phyloP scores from a whole-genome alignment of 371 early-diverging fungal species.

The Apophysomyces ossiformis region DNA sequence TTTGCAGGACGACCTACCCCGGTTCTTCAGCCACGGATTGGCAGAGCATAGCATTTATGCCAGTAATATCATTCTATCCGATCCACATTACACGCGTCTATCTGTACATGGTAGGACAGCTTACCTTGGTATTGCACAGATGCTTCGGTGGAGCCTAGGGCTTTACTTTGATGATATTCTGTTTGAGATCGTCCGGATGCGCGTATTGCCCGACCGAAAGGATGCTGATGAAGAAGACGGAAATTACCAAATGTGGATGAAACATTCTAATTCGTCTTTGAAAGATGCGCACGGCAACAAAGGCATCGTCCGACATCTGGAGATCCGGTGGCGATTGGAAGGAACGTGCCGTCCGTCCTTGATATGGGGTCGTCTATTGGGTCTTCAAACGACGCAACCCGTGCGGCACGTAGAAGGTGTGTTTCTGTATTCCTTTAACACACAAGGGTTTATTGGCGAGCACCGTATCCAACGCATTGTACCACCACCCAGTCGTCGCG shows the following conservation, averaged over 20 bases:
- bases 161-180: conserved; percentile 51
- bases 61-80: conserved; percentile 49
- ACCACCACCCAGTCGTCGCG: conserved; percentile 61
- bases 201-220: conserved; percentile 35
- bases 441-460: conserved; percentile 53
- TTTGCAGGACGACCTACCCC: conserved; percentile 51
- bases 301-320: conserved; percentile 33
- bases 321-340: conserved; percentile 60
- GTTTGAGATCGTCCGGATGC: conserved; percentile 42
- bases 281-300: conserved; percentile 11
- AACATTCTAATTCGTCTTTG: neutral
- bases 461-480: conserved; percentile 65
- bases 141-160: conserved; percentile 56
- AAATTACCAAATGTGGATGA: conserved; percentile 4
- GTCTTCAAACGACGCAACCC: conserved; percentile 4
- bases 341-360: conserved; percentile 47
- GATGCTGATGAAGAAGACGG: conserved; percentile 13
- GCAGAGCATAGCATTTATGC: conserved; percentile 51
- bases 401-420: conserved; percentile 50
- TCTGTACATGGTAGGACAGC: conserved; percentile 52
- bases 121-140: conserved; percentile 53
- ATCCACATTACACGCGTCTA: conserved; percentile 59
- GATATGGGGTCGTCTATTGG: conserved; percentile 17
- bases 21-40: conserved; percentile 49
- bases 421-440: conserved; percentile 59